These are phyloP conservation scores for Paraphaeosphaeria sporulosa DNA, from an alignment of 2,329 filamentous ascomycete genomes.

Conservation along the genomic window DNA sequence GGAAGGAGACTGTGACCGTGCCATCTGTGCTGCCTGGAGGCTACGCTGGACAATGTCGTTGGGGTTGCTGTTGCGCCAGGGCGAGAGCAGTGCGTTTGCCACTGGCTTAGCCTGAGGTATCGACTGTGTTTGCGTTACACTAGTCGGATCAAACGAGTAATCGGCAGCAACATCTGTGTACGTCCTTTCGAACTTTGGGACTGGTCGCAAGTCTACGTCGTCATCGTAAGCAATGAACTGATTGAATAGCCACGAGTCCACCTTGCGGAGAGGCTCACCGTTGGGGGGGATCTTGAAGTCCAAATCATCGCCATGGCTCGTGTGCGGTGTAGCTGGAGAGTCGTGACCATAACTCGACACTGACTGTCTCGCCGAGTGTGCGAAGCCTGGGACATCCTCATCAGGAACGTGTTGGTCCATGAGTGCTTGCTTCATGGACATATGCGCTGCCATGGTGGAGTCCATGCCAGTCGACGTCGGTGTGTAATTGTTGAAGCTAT, in stretches of 20 bases:
- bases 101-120: conserved; percentile 60
- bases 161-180: conserved; percentile 87
- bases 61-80: conserved; percentile 56
- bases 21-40: conserved; percentile 79
- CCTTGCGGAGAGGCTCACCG: conserved; percentile 60
- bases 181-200: conserved; percentile 82
- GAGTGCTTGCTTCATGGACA: conserved; percentile 66
- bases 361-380: conserved; percentile 63
- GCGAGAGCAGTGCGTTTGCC: conserved; percentile 57
- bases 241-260: conserved; percentile 60
- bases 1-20: conserved; percentile 65
- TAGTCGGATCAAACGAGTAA: conserved; percentile 80
- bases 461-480: conserved; percentile 53
- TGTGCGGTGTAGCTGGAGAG: conserved; percentile 68
- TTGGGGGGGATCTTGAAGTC: conserved; percentile 60
- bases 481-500: conserved; percentile 57
- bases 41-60: conserved; percentile 72
- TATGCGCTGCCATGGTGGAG: conserved; percentile 59
- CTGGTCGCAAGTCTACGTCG: conserved; percentile 60
- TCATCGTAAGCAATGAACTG: conserved; percentile 72
- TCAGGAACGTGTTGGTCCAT: conserved; percentile 59
- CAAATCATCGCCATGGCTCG: conserved; percentile 59
- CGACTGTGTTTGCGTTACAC: conserved; percentile 56
- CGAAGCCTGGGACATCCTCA: conserved; percentile 60
- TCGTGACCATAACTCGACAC: conserved; percentile 68